These are phyloP conservation scores for Noccaea caerulescens DNA, from an alignment of 345 rosid species.

Conservation along the genomic window DNA sequence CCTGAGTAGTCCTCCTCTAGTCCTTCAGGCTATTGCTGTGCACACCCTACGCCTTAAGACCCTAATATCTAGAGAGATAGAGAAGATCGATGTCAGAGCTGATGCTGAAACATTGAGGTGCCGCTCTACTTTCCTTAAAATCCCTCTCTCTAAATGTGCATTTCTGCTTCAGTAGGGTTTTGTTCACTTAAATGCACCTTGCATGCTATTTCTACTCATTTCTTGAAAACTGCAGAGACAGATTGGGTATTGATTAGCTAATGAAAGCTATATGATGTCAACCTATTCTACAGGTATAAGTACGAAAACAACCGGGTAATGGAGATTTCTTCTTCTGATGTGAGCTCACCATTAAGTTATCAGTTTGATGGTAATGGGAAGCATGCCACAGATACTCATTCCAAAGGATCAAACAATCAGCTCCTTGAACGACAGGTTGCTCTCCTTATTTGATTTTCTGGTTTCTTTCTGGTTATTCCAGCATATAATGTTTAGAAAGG, in stretches of 20 bases:
- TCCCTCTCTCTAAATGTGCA: conserved; percentile 18
- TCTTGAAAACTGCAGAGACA: not conserved
- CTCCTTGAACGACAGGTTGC: conserved; percentile 89
- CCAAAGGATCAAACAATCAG: conserved; percentile 80
- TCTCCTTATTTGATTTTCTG: conserved; percentile 25
- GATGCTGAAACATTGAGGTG: conserved; percentile 85
- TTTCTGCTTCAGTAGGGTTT: not conserved
- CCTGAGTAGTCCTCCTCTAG: conserved; percentile 71
- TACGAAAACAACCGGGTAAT: conserved; percentile 82
- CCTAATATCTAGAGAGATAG: conserved; percentile 69
- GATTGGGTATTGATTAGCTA: not conserved
- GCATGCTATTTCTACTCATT: not conserved
- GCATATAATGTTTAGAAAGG: not conserved
- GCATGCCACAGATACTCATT: conserved; percentile 60
- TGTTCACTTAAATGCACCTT: conserved; percentile 19
- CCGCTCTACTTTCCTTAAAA: conserved; percentile 22
- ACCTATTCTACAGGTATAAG: conserved; percentile 60
- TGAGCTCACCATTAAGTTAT: conserved; percentile 63
- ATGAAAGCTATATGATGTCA: conserved; percentile 10
- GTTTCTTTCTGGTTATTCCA: conserved; percentile 2
- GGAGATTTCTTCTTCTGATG: conserved; percentile 74
- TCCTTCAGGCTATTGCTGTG: conserved; percentile 73
- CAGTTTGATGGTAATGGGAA: conserved; percentile 78
- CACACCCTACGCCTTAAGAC: conserved; percentile 65
- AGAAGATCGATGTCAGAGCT: conserved; percentile 78